Conservation (phyloP, 805 yeast genomes). For the Clavispora phyllophila region DNA sequence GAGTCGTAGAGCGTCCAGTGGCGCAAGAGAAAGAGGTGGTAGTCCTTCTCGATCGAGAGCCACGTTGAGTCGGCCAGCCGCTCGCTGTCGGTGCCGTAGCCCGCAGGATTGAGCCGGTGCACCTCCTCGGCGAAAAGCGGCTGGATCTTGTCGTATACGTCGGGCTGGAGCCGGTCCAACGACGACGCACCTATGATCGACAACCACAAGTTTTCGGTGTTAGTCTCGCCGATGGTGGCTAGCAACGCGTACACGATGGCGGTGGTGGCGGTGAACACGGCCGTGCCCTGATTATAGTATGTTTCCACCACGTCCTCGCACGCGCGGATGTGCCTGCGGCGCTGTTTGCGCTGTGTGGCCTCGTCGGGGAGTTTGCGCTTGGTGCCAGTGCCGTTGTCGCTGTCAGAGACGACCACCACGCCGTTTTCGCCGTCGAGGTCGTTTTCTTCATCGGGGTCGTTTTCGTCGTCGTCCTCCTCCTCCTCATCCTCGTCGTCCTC, state of each 20-base stretch:
- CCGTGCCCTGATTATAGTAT: slow-evolving; percentile 82
- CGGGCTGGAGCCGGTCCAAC: slow-evolving; percentile 66
- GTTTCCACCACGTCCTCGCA: slow-evolving; percentile 58
- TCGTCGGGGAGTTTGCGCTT: slow-evolving; percentile 22
- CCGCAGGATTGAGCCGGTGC: slow-evolving; percentile 51
- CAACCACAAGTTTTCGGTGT: slow-evolving; percentile 69
- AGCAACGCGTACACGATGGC: slow-evolving; percentile 76
- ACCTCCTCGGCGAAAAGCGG: slow-evolving; percentile 84
- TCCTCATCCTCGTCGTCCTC: slow-evolving; percentile 16
- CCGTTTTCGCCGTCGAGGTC: slow-evolving; percentile 19
- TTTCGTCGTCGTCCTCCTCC: slow-evolving; percentile 14
- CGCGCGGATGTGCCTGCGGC: slow-evolving; percentile 34
- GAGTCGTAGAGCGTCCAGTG: slow-evolving; percentile 93
- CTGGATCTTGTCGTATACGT: slow-evolving; percentile 63
- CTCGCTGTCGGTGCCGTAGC: slow-evolving; percentile 13
- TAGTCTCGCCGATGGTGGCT: slow-evolving; percentile 79
- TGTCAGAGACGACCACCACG: slow-evolving; percentile 11
- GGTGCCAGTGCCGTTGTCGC: slow-evolving; percentile 31
- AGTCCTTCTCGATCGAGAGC: slow-evolving; percentile 73
- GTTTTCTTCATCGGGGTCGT: not conserved
- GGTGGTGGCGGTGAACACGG: slow-evolving; percentile 67
- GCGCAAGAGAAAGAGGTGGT: slow-evolving; percentile 75
- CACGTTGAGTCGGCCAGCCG: slow-evolving; percentile 39
- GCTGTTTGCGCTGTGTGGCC: slow-evolving; percentile 26
- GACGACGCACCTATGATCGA: slow-evolving; percentile 86